Evolutionary conservation across 2,329 filamentous ascomycete species (phyloP).

Genomic region (Aspergillus ochraceus): DNA sequence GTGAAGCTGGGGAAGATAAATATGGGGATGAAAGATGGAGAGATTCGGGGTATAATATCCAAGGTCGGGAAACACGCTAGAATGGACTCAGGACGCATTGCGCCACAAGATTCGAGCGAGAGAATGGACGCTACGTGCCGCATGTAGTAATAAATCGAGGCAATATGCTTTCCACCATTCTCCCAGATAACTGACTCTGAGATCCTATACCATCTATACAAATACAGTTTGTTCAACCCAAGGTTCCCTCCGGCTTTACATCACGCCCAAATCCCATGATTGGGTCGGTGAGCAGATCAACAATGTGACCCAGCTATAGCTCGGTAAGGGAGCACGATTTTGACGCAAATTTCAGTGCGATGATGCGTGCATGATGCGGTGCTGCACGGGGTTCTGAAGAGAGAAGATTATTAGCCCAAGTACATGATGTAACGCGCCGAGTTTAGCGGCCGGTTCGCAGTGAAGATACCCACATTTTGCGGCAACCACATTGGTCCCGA

Average conservation of each 20-base stretch:
- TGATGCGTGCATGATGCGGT: not conserved
- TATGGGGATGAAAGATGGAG: not conserved
- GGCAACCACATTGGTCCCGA: not conserved
- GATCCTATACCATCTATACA: not conserved
- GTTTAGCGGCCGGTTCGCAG: not conserved
- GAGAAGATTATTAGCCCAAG: not conserved
- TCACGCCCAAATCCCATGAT: not conserved
- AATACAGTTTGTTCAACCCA: not conserved
- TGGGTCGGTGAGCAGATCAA: not conserved
- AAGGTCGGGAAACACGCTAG: not conserved
- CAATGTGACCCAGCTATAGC: not conserved
- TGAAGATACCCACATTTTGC: not conserved
- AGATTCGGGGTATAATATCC: not conserved
- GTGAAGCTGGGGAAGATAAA: not conserved
- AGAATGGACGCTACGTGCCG: not conserved
- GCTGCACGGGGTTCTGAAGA: not conserved
- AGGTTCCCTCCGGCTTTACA: not conserved
- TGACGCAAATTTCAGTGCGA: not conserved
- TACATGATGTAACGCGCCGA: not conserved
- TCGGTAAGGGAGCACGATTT: not conserved
- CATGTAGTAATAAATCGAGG: not conserved
- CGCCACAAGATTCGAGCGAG: not conserved
- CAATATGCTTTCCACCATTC: not conserved
- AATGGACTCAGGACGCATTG: not conserved
- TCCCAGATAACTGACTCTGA: not conserved